A percentile compares a stretch with the other conserved stretches of the same genome.
phyloP scores from a whole-genome alignment of 176 grass and related monocot species.

The Juncus effusus region DNA sequence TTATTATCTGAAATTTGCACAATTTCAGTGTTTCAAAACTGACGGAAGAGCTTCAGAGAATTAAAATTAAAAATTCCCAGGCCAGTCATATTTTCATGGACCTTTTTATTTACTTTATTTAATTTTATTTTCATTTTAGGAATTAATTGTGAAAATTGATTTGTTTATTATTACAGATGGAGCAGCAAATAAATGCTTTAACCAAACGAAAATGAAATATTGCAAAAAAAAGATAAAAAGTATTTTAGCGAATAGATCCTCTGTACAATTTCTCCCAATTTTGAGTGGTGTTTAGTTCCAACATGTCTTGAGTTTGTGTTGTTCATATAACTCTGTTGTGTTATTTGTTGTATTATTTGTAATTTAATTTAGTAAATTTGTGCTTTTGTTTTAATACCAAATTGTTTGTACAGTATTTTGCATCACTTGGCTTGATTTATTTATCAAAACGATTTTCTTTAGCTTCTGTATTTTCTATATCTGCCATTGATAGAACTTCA shows the following conservation, averaged over 20 bases:
- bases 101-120: constrained; percentile 9
- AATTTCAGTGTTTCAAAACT: constrained; percentile 57
- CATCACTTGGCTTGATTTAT: background rate
- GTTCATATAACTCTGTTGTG: constrained; percentile 15
- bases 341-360: constrained; percentile 22
- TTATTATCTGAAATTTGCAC: constrained; percentile 22
- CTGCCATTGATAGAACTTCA: too few relatives aligned
- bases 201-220: constrained; percentile 33
- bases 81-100: constrained; percentile 20
- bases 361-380: background rate
- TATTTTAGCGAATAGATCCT: constrained; percentile 27
- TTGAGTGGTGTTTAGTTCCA: constrained; percentile 20
- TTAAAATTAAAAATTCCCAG: constrained; percentile 63
- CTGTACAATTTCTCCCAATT: constrained; percentile 30
- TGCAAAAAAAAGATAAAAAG: constrained; percentile 4
- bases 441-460: background rate
- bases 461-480: background rate
- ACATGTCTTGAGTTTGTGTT: constrained; percentile 16
- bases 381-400: constrained; percentile 9
- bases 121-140: constrained; percentile 4
- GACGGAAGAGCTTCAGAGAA: constrained; percentile 53
- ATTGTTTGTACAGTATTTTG: constrained; percentile 20
- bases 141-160: background rate
- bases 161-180: constrained; percentile 42
- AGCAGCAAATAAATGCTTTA: constrained; percentile 62